Evolutionary conservation across 345 rosid species (phyloP), one percentile per base, ranked within the genome.

Genomic region (Anacardium occidentale): DNA sequence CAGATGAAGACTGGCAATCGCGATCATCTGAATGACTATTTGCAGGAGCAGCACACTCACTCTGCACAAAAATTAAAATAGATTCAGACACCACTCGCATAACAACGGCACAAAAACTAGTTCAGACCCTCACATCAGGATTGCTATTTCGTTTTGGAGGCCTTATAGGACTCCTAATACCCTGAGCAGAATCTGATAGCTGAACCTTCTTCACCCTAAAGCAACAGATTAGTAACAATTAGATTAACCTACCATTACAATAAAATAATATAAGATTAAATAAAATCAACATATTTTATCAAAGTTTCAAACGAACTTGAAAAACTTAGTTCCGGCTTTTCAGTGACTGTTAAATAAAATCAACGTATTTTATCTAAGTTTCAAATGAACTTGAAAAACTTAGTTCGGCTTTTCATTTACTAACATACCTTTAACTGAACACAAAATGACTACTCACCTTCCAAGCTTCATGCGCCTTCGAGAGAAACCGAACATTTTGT

Each of bases 141-240:
- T 74, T 90, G 77, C 78, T 81, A 24, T 37, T 58, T 29, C 88
- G 87, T 75, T 92, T 95, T 26, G 77, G 83, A 0, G 83, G 84
- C 68, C 96, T 86, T 70, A 84, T 15, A n/a, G 99, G 99, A 82
- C 97, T 95, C 85, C 78, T 88, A 29, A 74, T 66, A 58, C 87
- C 96, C 75, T 82, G 89, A 17, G 86, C 76, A 60, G 97, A 77
- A 32, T 95, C 99, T 8, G 98, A 88, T 37, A 95, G 96, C 76
- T 92, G 99, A n/a, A 90, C 96, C 86, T 94, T 94, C 90, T 92
- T 95, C 69, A 91, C 86, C 77, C 99, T 95, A 75, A 75, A 69
- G 20, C 55, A 70, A 70, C 51, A 69, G 13, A 54, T 8, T 20
- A 10, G 17, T n/a, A 68, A 29, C n/a, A 25, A 21, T 68, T 10